phyloP scores from a whole-genome alignment of 2,329 filamentous ascomycete species.

The Colletotrichum sp. region DNA sequence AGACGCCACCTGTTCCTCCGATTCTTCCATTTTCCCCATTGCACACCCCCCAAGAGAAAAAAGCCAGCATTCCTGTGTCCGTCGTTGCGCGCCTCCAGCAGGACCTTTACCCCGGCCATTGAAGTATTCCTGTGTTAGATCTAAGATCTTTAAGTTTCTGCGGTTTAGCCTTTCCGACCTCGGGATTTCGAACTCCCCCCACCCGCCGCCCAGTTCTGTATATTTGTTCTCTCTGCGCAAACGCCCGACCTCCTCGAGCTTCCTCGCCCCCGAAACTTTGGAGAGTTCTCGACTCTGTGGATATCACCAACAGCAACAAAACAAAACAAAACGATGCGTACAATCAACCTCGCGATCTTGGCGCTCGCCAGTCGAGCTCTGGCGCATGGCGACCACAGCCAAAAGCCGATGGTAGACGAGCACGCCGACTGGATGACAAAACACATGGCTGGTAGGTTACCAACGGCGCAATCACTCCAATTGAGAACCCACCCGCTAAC shows the following conservation, averaged over 20 bases:
- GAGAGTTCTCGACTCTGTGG: background rate
- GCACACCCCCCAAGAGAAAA: background rate
- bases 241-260: background rate
- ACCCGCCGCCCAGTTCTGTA: background rate
- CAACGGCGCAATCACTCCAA: background rate
- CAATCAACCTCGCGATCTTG: slow-evolving; percentile 1
- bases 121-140: background rate
- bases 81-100: background rate
- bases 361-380: slow-evolving; percentile 45
- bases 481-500: background rate
- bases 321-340: slow-evolving; percentile 1
- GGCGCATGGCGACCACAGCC: slow-evolving; percentile 59
- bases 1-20: slow-evolving; percentile 20
- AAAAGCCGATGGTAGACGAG: slow-evolving; percentile 59
- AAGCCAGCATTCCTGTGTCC: background rate
- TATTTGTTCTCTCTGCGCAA: background rate
- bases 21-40: slow-evolving; percentile 11
- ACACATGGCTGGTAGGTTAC: slow-evolving; percentile 66
- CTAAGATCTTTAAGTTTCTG: background rate
- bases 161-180: background rate
- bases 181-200: background rate
- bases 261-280: background rate
- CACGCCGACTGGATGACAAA: slow-evolving; percentile 68
- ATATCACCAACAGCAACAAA: background rate
- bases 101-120: background rate